Evolutionary conservation across 352 stramenopile genomes (phyloP), one percentile per base, ranked within the genome.

Genomic region (Phytophthora kernoviae): DNA sequence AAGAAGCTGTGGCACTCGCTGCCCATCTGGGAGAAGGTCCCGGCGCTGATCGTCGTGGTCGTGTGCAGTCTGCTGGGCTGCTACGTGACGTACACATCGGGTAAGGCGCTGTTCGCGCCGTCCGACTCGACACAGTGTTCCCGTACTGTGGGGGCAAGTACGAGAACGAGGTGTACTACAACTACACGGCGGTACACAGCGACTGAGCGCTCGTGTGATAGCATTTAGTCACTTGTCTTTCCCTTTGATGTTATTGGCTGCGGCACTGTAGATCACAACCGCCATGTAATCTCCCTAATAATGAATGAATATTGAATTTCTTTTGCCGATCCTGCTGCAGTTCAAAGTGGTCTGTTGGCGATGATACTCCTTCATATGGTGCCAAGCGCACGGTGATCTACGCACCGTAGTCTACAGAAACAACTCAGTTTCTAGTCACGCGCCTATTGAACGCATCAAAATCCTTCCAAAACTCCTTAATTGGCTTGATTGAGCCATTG

Each of bases 1-100:
- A 73, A 68, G 47, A 68, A 65, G 40, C 33, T 74, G 32, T 70
- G 59, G 49, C 42, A 45, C 43, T 51, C 58, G 39, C 22, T 68
- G n/a, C 49, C 62, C 1, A 27, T 65, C 12, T 65, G 33, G 20
- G 57, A 65, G 34, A 65, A 65, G 33, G 32, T 65, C 14, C 57
- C 48, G 2, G 57, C 57, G 33, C 42, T 59, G 17, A 40, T 59
- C 27, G 57, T 65, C 22, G 48, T 57, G 24, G 21, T 62, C 17
- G 42, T 50, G 21, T 62, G 54, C 44, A 43, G 41, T n/a, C 50
- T 62, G 43, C 45, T 62, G 54, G 54, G 52, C 52, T 59, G 52
- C 52, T 59, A 59, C 52, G 52, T 59, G 30, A 59, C 52, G 37
- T 57, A 57, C 37, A 45, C 39, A 14, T 48, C 39, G 12, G 51